Percentiles rank a stretch among this genome's conserved stretches.
Evolutionary conservation across 768 basidiomycete genomes (phyloP).

Genomic region (Flagelloscypha sp.): DNA sequence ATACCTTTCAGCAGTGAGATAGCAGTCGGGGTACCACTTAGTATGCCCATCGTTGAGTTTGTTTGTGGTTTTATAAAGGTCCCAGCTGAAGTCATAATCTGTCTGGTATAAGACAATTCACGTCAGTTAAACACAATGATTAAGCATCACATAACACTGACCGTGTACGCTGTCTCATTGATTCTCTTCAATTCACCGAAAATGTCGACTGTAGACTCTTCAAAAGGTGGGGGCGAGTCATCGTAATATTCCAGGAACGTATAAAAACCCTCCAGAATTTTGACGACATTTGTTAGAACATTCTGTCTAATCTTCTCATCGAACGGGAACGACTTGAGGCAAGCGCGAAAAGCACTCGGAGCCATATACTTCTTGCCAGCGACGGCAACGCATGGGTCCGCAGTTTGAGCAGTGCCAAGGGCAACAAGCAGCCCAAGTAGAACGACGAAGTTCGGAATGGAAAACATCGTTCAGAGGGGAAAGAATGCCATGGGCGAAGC

Average conservation of each 20-base stretch:
- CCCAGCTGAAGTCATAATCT: constrained; percentile 58
- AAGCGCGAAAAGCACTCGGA: constrained; percentile 49
- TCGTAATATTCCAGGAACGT: constrained; percentile 47
- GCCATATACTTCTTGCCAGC: constrained; percentile 34
- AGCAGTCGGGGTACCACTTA: too few relatives aligned
- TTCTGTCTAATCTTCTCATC: constrained; percentile 50
- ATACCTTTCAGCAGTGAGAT: too few relatives aligned
- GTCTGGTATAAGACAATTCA: constrained; percentile 28
- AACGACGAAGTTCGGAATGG: too few relatives aligned
- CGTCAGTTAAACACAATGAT: background rate
- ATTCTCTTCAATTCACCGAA: constrained; percentile 39
- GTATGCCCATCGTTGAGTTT: constrained; percentile 62
- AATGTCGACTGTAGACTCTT: constrained; percentile 49
- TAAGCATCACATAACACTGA: constrained; percentile 16
- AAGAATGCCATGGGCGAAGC: too few relatives aligned
- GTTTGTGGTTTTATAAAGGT: constrained; percentile 45
- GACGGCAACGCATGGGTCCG: constrained; percentile 14
- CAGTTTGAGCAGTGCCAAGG: too few relatives aligned
- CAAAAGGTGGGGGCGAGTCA: constrained; percentile 43
- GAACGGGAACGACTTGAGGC: constrained; percentile 49
- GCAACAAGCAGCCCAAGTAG: too few relatives aligned
- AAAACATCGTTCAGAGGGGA: too few relatives aligned
- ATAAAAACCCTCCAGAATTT: constrained; percentile 41
- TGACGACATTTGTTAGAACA: constrained; percentile 36
- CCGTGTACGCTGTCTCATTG: constrained; percentile 38